These are phyloP conservation scores for Earliella scabrosa DNA, from an alignment of 1,284 basidiomycete genomes.

Conservation along the genomic window DNA sequence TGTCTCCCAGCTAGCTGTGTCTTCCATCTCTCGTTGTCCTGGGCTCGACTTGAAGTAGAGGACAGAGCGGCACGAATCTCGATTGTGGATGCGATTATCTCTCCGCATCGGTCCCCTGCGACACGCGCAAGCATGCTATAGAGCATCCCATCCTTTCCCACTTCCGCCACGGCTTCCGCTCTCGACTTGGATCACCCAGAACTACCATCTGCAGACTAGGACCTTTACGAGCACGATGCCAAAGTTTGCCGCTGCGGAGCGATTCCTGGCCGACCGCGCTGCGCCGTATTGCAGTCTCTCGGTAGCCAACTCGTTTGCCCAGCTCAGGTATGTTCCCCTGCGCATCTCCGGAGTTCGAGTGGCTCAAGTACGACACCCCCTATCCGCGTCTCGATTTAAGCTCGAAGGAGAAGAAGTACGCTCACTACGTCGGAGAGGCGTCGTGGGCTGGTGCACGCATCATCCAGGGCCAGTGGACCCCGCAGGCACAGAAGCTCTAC, in stretches of 20 bases:
- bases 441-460: conserved; percentile 84
- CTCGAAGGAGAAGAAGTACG: conserved; percentile 75
- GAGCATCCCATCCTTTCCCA: not conserved
- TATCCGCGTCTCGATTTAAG: conserved; percentile 38
- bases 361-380: not conserved
- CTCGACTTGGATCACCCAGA: not conserved
- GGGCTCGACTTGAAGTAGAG: too few relatives aligned
- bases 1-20: too few relatives aligned
- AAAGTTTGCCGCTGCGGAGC: conserved; percentile 47
- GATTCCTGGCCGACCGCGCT: conserved; percentile 70
- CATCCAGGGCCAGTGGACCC: conserved; percentile 83
- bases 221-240: conserved; percentile 36
- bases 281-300: conserved; percentile 74
- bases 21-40: too few relatives aligned
- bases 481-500: conserved; percentile 63
- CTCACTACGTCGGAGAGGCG: conserved; percentile 69
- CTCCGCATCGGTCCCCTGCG: conserved; percentile 16
- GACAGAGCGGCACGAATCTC: not conserved
- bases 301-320: conserved; percentile 66
- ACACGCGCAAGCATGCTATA: conserved; percentile 4
- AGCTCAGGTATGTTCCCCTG: conserved; percentile 53
- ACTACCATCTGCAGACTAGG: conserved; percentile 7
- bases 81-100: conserved; percentile 28
- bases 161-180: not conserved
- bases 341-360: not conserved